Conservation (phyloP, 306 rosid species). For the Vigna mungo region DNA sequence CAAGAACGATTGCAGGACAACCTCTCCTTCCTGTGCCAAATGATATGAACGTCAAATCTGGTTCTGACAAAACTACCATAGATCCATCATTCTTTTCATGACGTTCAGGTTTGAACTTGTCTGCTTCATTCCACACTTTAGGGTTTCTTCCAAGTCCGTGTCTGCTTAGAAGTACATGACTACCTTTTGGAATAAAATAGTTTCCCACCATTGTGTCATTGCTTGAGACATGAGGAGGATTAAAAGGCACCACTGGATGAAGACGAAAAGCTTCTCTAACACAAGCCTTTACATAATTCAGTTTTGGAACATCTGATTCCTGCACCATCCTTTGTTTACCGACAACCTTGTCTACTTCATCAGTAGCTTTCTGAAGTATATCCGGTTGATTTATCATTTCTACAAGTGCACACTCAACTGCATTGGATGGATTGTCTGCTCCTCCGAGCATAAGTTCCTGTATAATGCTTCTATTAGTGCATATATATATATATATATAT, state of each 20-base stretch:
- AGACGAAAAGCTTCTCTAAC: slow-evolving; percentile 53
- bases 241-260: slow-evolving; percentile 56
- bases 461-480: not conserved
- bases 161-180: slow-evolving; percentile 56
- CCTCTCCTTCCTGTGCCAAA: not conserved
- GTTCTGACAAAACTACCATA: not conserved
- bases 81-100: slow-evolving; percentile 18
- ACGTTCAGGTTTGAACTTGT: slow-evolving; percentile 50
- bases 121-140: slow-evolving; percentile 48
- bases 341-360: slow-evolving; percentile 52
- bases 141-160: slow-evolving; percentile 48
- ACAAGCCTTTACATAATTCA: slow-evolving; percentile 54
- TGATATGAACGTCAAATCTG: not conserved
- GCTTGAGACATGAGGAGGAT: slow-evolving; percentile 47
- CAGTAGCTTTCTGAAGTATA: slow-evolving; percentile 38
- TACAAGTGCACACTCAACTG: slow-evolving; percentile 55
- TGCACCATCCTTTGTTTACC: slow-evolving; percentile 48
- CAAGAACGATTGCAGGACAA: not conserved
- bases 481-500: too few species aligned
- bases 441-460: slow-evolving; percentile 38
- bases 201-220: slow-evolving; percentile 44
- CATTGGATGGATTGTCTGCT: slow-evolving; percentile 53
- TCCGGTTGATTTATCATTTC: slow-evolving; percentile 57
- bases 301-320: slow-evolving; percentile 54
- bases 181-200: slow-evolving; percentile 61